A percentile compares a stretch with the other conserved stretches of the same genome.
phyloP scores from a whole-genome alignment of 768 basidiomycete genomes.

The Mycena albidolilacea region DNA sequence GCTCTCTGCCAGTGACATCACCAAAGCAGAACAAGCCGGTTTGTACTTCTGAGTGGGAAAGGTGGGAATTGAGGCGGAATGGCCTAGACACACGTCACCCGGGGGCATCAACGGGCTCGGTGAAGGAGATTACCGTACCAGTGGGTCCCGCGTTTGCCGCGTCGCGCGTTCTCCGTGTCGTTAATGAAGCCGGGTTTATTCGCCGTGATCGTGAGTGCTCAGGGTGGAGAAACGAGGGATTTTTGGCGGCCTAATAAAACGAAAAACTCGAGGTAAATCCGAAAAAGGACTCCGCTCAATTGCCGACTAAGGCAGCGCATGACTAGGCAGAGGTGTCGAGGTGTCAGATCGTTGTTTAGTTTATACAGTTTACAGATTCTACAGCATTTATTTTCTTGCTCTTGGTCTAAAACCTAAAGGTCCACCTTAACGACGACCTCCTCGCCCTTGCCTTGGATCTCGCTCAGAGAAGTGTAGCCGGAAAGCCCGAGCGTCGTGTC shows the following conservation, averaged over 20 bases:
- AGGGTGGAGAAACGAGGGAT: too few species aligned
- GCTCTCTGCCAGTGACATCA: conserved; percentile 12
- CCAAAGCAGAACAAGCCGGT: conserved; percentile 3
- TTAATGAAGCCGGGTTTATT: too few species aligned
- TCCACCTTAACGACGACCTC: conserved; percentile 64
- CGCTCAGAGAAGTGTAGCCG: conserved; percentile 71
- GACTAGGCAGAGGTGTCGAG: not conserved
- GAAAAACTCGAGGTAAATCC: too few species aligned
- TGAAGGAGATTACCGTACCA: too few species aligned
- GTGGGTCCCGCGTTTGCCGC: too few species aligned
- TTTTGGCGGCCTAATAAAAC: too few species aligned
- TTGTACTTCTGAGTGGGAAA: not conserved
- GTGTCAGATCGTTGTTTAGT: not conserved
- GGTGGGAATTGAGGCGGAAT: not conserved
- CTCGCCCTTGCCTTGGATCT: conserved; percentile 73
- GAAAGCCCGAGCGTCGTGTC: conserved; percentile 74
- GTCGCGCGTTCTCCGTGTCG: too few species aligned
- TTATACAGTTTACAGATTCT: not conserved
- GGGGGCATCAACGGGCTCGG: not conserved
- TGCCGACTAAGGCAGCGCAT: not conserved
- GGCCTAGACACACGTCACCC: not conserved
- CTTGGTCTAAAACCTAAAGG: conserved; percentile 16
- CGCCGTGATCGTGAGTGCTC: too few species aligned
- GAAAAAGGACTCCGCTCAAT: not conserved
- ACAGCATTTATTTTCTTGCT: not conserved